Evolutionary conservation across 192 early-diverging fungal species (phyloP).

Genomic region (Spizellomyces punctatus): DNA sequence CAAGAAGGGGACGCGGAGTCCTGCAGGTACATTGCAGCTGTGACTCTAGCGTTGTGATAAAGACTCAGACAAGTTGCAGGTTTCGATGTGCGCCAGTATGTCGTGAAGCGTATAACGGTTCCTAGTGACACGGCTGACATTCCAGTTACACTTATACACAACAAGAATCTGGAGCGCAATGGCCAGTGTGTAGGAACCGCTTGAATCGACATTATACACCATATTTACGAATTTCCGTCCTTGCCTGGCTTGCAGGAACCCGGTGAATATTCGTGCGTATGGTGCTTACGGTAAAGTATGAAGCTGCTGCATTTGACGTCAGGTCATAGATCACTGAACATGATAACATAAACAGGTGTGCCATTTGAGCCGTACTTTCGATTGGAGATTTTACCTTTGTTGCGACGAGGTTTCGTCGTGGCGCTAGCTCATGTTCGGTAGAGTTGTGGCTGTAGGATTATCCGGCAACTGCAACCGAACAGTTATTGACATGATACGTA

Average conservation of each 20-base stretch:
- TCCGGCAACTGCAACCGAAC: not conserved
- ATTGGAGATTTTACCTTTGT: conserved; percentile 26
- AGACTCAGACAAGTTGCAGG: too few species aligned
- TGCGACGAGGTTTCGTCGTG: conserved; percentile 32
- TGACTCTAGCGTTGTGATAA: too few species aligned
- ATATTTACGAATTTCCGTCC: not conserved
- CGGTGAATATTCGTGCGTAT: conserved; percentile 14
- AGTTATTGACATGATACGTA: too few species aligned
- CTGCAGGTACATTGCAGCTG: too few species aligned
- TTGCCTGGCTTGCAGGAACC: conserved; percentile 5
- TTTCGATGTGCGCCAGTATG: conserved; percentile 1
- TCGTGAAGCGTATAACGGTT: conserved; percentile 17
- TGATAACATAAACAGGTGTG: not conserved
- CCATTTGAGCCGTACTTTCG: conserved; percentile 24
- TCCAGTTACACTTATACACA: conserved; percentile 30
- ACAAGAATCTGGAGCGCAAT: conserved; percentile 2
- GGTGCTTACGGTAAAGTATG: conserved; percentile 19
- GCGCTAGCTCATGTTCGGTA: conserved; percentile 39
- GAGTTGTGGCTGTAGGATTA: not conserved
- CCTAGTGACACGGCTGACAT: conserved; percentile 7
- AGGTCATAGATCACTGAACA: too few species aligned
- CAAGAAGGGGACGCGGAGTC: too few species aligned
- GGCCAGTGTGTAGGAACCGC: conserved; percentile 3
- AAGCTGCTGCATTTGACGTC: too few species aligned
- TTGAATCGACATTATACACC: not conserved